Percentiles rank a stretch among this genome's conserved stretches.
These are phyloP conservation scores for Fulvia fulva DNA, from an alignment of 2,329 filamentous ascomycete species.

Conservation along the genomic window DNA sequence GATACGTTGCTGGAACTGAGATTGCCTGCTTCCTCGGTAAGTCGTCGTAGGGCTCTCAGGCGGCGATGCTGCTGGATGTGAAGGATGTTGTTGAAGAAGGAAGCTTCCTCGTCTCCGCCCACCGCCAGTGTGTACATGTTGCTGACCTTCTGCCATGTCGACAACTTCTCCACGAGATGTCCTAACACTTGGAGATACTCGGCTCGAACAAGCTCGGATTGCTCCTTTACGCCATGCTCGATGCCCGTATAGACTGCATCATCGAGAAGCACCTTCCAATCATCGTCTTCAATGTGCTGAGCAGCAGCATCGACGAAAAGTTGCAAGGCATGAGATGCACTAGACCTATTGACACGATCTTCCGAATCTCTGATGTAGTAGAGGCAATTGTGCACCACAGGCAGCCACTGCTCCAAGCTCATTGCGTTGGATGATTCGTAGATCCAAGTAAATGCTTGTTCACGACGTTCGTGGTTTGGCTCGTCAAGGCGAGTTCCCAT, in stretches of 20 bases:
- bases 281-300: slow-evolving; percentile 47
- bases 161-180: slow-evolving; percentile 67
- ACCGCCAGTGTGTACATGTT: slow-evolving; percentile 71
- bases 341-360: slow-evolving; percentile 79
- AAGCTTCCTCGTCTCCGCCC: slow-evolving; percentile 69
- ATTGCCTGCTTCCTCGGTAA: slow-evolving; percentile 64
- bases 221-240: slow-evolving; percentile 65
- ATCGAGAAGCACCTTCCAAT: slow-evolving; percentile 55
- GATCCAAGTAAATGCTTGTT: slow-evolving; percentile 71
- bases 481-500: slow-evolving; percentile 73
- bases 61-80: slow-evolving; percentile 86
- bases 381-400: slow-evolving; percentile 82
- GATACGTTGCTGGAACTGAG: slow-evolving; percentile 74
- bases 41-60: slow-evolving; percentile 72
- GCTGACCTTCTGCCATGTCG: slow-evolving; percentile 64
- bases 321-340: slow-evolving; percentile 75
- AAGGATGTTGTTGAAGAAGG: slow-evolving; percentile 89
- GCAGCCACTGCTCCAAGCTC: slow-evolving; percentile 74
- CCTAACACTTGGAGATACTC: slow-evolving; percentile 80
- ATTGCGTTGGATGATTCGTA: slow-evolving; percentile 62
- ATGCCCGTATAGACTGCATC: slow-evolving; percentile 69
- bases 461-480: slow-evolving; percentile 79
- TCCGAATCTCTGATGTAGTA: slow-evolving; percentile 83
- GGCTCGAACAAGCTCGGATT: slow-evolving; percentile 76
- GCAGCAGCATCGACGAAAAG: slow-evolving; percentile 65